Evolutionary conservation across 1,284 basidiomycete genomes (phyloP).

Genomic region (Trametes hirsuta): DNA sequence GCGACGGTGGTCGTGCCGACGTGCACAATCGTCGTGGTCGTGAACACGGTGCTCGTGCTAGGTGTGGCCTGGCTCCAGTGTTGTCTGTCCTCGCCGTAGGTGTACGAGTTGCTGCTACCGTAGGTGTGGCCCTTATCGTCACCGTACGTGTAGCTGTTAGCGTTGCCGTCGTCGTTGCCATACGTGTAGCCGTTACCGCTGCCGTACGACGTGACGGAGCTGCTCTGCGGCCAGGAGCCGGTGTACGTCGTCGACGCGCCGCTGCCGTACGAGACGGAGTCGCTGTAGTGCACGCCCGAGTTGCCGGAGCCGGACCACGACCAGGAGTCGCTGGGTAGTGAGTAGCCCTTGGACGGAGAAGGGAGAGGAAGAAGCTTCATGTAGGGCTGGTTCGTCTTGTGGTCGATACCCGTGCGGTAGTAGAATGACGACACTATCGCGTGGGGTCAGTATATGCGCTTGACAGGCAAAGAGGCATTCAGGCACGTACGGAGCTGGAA

Average conservation of each 20-base stretch:
- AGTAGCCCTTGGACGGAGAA: neutral
- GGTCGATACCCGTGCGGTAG: constrained; percentile 17
- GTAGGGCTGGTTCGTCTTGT: constrained; percentile 17
- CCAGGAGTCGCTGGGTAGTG: neutral
- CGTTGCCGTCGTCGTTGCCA: neutral
- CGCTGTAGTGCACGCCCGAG: neutral
- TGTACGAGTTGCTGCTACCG: neutral
- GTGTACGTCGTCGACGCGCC: too few relatives aligned
- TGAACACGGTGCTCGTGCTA: constrained; percentile 11
- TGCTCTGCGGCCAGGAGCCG: too few relatives aligned
- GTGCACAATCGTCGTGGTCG: constrained; percentile 3
- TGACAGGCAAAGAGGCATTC: neutral
- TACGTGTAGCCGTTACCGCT: neutral
- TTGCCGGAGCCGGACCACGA: constrained; percentile 2
- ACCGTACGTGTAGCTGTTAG: neutral
- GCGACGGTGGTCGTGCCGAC: constrained; percentile 12
- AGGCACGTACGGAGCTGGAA: constrained; percentile 20
- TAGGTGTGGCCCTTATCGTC: neutral
- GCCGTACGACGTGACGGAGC: neutral
- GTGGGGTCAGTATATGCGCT: neutral
- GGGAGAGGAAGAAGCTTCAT: constrained; percentile 20
- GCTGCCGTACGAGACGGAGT: neutral
- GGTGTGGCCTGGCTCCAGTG: neutral
- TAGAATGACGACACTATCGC: constrained; percentile 22
- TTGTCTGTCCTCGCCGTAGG: neutral